Evolutionary conservation across 2,329 filamentous ascomycete genomes (phyloP), one percentile per base, ranked within the genome.

Genomic region (Aspergillus fumigatus): DNA sequence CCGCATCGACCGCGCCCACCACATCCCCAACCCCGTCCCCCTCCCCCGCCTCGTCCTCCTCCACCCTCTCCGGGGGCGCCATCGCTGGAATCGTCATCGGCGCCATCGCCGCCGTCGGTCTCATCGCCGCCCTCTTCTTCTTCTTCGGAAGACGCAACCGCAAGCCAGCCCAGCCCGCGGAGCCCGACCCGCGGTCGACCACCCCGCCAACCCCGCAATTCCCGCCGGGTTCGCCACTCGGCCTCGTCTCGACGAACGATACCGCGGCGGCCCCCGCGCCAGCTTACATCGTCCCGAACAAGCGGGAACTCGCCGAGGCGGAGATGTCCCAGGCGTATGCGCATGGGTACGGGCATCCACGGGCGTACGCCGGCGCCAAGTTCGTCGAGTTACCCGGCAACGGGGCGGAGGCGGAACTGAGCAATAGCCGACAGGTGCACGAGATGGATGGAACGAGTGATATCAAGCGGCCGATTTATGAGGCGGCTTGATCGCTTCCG

Each of bases 21-120:
- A 2, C 2, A 25, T 1, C 4, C 11, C 3, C 27, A 0, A 45
- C 23, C 23, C 3, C 23, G 0, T 23, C 23, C 23, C 3, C 27
- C 9, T 35, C 4, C 17, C 4, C 23, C 23, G 3, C 23, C 23
- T 23, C 23, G 3, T 23, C 27, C 17, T 35, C 4, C 17, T 8
- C 38, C 3, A 3, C 25, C 4, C 40, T 59, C 32, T 54, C 54
- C 6, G 43, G 43, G 8, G 54, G 57, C 19, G 57, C 41, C 11
- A 59, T 59, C 11, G 52, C 52, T 3, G 52, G 54, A 10, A 54
- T 59, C 29, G 52, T 50, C 21, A 43, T 59, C 45, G 58, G 55
- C 14, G 51, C 49, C 14, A 29, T 53, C 21, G 52, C 35, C 3
- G 55, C 48, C 3, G 26, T 53, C 14, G 52, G 38, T 10, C 17